These are phyloP conservation scores for Trichoderma asperellum DNA, from an alignment of 2,329 filamentous ascomycete genomes.

Conservation along the genomic window DNA sequence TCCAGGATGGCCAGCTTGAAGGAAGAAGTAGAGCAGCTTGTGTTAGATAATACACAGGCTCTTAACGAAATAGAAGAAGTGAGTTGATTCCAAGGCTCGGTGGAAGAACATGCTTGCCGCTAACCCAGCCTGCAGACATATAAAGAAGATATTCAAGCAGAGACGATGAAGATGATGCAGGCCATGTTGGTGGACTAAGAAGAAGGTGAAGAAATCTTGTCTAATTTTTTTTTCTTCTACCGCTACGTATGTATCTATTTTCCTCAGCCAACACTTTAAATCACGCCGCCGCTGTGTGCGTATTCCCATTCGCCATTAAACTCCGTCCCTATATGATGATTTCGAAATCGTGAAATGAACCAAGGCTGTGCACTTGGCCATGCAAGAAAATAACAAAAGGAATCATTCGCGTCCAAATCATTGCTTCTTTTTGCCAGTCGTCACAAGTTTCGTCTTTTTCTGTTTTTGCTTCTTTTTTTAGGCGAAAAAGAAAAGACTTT, in stretches of 20 bases:
- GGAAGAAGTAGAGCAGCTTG: constrained; percentile 35
- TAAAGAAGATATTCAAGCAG: constrained; percentile 34
- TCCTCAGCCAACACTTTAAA: constrained; percentile 8
- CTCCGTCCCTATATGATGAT: constrained; percentile 17
- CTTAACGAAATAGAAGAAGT: constrained; percentile 40
- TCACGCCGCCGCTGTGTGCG: constrained; percentile 8
- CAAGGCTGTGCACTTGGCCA: not conserved
- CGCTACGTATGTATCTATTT: constrained; percentile 24
- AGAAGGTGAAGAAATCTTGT: constrained; percentile 20
- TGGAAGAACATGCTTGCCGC: not conserved
- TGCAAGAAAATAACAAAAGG: not conserved
- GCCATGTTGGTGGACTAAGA: constrained; percentile 29
- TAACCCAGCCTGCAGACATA: constrained; percentile 36
- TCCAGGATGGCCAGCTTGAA: constrained; percentile 29
- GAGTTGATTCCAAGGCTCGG: not conserved
- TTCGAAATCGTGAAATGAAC: not conserved
- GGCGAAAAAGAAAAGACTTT: constrained; percentile 1
- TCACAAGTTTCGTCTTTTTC: not conserved
- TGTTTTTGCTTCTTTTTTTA: not conserved
- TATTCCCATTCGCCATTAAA: constrained; percentile 25
- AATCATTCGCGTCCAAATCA: constrained; percentile 16
- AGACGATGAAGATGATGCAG: constrained; percentile 38
- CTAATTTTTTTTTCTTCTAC: constrained; percentile 16
- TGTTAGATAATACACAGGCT: constrained; percentile 31
- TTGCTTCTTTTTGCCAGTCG: not conserved